Conservation (phyloP, 1,139 yeast genomes). For the Saccharomycopsis hybrid region DNA sequence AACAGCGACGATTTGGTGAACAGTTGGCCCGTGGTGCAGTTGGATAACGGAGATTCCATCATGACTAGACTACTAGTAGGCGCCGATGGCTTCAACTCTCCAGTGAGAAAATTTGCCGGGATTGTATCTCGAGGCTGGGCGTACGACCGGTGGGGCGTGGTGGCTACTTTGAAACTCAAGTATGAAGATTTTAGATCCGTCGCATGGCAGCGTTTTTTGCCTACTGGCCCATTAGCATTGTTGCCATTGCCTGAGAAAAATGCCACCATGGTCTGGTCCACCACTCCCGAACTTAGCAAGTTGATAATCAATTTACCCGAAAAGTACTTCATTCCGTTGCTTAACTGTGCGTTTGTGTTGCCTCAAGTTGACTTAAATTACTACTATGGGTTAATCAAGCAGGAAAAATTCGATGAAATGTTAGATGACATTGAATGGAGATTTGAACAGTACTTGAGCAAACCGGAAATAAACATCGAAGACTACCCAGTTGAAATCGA, state of each 20-base stretch:
- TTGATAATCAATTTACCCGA: constrained; percentile 53
- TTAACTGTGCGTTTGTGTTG: constrained; percentile 81
- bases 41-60: constrained; percentile 58
- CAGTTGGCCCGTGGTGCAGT: constrained; percentile 73
- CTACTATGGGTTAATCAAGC: constrained; percentile 50
- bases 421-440: constrained; percentile 73
- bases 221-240: constrained; percentile 90
- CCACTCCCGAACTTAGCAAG: constrained; percentile 69
- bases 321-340: constrained; percentile 57
- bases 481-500: constrained; percentile 66
- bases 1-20: constrained; percentile 25
- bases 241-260: constrained; percentile 80
- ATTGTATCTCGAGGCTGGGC: constrained; percentile 91
- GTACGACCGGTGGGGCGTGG: constrained; percentile 83
- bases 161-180: constrained; percentile 74
- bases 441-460: constrained; percentile 39
- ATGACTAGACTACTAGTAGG: constrained; percentile 79
- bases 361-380: constrained; percentile 74
- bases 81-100: constrained; percentile 95
- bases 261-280: constrained; percentile 92
- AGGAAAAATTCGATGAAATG: constrained; percentile 38
- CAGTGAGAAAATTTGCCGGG: constrained; percentile 75
- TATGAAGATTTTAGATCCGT: constrained; percentile 61
- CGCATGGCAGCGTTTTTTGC: constrained; percentile 93
- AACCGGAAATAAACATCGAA: constrained; percentile 33